Evolutionary conservation across 768 basidiomycete genomes (phyloP).

Genomic region (Podaxis sp.): DNA sequence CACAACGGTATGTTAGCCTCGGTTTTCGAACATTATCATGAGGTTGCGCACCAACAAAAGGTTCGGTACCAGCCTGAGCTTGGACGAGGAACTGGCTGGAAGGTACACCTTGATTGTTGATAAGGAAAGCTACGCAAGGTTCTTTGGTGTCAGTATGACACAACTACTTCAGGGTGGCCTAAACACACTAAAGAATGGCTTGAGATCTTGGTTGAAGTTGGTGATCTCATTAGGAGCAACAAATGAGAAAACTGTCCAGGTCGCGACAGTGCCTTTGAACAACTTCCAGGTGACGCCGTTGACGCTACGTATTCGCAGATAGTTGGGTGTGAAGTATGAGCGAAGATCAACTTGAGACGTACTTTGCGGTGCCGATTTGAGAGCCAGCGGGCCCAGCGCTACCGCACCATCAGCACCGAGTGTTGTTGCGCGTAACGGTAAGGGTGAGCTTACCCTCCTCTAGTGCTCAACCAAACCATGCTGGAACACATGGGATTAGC

Average conservation of each 20-base stretch:
- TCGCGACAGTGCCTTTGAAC: conserved; percentile 30
- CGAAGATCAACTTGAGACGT: not conserved
- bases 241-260: conserved; percentile 33
- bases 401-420: not conserved
- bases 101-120: conserved; percentile 28
- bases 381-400: conserved; percentile 34
- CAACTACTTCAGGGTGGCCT: not conserved
- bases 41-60: conserved; percentile 26
- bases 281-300: conserved; percentile 29
- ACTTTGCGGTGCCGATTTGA: conserved; percentile 29
- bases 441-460: conserved; percentile 27
- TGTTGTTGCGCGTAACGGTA: not conserved
- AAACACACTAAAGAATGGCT: conserved; percentile 30
- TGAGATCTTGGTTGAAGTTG: conserved; percentile 32
- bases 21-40: not conserved
- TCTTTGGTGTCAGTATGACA: not conserved
- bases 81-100: conserved; percentile 32
- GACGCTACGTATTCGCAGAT: conserved; percentile 10
- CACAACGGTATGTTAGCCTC: not conserved
- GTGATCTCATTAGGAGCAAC: conserved; percentile 33
- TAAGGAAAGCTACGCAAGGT: conserved; percentile 24
- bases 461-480: conserved; percentile 33
- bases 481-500: conserved; percentile 14
- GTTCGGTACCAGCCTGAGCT: conserved; percentile 34
- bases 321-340: not conserved